Evolutionary conservation across 2,329 filamentous ascomycete genomes (phyloP), one percentile per base, ranked within the genome.

Genomic region (Pseudogymnoascus sp.): DNA sequence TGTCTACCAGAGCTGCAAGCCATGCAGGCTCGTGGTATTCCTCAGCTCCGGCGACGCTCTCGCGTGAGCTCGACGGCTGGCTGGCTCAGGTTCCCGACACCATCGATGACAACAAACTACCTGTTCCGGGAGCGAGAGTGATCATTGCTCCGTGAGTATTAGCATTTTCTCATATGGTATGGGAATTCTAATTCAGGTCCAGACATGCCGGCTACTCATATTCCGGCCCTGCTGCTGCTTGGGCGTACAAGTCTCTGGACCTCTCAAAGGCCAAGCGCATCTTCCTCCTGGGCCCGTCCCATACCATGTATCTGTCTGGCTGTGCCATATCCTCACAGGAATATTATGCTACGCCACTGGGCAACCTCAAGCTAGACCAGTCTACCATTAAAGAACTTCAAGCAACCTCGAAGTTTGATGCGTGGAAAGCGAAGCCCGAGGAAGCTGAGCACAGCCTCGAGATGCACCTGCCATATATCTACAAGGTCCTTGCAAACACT

Each of bases 381-480:
- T 74, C 75, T 3, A 79, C 81, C 0, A 77, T 82, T 0, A 67
- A 76, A 35, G 70, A 77, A 62, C 73, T 90, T 15, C 69, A 77
- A 58, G 68, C 72, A 2, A 81, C 79, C 3, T 76, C 75, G n/a
- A 75, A 77, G 60, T 88, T 88, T 70, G 74, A 79, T 15, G 76
- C 79, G 58, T 94, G 96, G 77, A 82, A 81, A 1, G 74, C 72
- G 15, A 68, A 76, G 3, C 77, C 84, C 5, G 94, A 99, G 68
- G 82, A 90, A 63, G 80, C 82, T 4, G 94, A 99, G 73, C 94
- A 99, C 74, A 96, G 90, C 58, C 81, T 97, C 1, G 94, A 99
- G 76, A 95, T 99, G 88, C 94, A 99, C 67, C 79, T 97, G 7
- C 92, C 94, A 0, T 96, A 95, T 69, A 87, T 97, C 64, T 92